phyloP scores from a whole-genome alignment of 345 rosid species.

The Hibiscus mutabilis region DNA sequence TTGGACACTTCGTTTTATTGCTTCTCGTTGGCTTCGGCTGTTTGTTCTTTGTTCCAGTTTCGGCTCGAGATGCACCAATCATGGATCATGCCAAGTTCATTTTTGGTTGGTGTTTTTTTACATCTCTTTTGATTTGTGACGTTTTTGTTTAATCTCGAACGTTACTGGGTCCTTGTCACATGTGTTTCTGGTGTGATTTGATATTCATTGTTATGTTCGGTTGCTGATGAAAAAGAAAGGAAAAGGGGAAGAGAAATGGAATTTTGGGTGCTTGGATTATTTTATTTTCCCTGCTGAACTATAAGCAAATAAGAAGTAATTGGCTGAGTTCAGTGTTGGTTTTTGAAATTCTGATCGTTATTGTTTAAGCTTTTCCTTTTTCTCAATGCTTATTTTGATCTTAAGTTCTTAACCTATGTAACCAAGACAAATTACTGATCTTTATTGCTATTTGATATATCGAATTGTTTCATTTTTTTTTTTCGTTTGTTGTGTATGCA shows the following conservation, averaged over 20 bases:
- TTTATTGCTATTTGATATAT: background rate
- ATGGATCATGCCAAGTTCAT: slow-evolving; percentile 48
- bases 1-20: slow-evolving; percentile 11
- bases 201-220: background rate
- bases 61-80: slow-evolving; percentile 17
- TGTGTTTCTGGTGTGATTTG: slow-evolving; percentile 1
- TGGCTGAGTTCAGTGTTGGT: background rate
- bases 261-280: slow-evolving; percentile 2
- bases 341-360: background rate
- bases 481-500: slow-evolving; percentile 17
- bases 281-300: background rate
- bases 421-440: background rate
- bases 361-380: background rate
- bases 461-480: background rate
- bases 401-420: background rate
- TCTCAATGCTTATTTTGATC: background rate
- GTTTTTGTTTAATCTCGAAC: background rate
- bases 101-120: slow-evolving; percentile 37
- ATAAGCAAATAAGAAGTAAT: background rate
- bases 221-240: background rate
- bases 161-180: slow-evolving; percentile 12
- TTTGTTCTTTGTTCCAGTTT: slow-evolving; percentile 22
- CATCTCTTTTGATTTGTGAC: background rate
- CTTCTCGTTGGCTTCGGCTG: slow-evolving; percentile 16
- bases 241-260: background rate